Percentiles rank a stretch among this genome's conserved stretches.
These are phyloP conservation scores for Eucalyptus dawsonii DNA, from an alignment of 345 rosid species.

Conservation along the genomic window DNA sequence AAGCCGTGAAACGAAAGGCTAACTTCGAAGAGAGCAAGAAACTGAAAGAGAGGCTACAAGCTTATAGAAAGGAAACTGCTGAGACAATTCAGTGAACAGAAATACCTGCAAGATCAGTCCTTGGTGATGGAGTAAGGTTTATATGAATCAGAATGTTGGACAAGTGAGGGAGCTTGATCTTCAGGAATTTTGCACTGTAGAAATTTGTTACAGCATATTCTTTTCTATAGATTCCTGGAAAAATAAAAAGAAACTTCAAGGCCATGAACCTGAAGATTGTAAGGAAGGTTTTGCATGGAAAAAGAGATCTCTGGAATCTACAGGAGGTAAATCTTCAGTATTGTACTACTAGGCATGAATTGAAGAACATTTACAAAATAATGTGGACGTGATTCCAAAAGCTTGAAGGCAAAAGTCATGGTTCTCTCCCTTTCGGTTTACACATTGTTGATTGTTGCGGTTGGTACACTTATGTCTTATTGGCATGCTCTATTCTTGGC, in stretches of 20 bases:
- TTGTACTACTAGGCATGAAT: neutral
- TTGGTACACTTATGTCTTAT: neutral
- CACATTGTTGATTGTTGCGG: neutral
- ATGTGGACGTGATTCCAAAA: neutral
- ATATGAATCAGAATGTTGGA: neutral
- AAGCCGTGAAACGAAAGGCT: conserved; percentile 83
- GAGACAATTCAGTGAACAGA: neutral
- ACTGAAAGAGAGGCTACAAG: conserved; percentile 40
- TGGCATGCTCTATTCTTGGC: neutral
- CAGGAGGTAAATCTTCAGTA: neutral
- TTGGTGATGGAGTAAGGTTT: neutral
- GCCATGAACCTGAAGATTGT: neutral
- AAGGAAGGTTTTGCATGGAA: neutral
- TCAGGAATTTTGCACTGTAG: neutral
- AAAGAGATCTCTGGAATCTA: neutral
- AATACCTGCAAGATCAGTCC: neutral
- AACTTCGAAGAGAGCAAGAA: conserved; percentile 65
- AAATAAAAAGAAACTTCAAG: neutral
- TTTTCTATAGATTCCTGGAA: neutral
- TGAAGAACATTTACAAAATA: neutral
- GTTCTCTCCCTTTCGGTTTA: neutral
- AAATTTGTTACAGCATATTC: neutral
- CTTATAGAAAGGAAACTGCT: conserved; percentile 32
- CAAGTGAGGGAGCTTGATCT: neutral
- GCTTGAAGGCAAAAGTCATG: neutral